phyloP scores from a whole-genome alignment of 352 stramenopile genomes.

The Stramenopiles sp. region DNA sequence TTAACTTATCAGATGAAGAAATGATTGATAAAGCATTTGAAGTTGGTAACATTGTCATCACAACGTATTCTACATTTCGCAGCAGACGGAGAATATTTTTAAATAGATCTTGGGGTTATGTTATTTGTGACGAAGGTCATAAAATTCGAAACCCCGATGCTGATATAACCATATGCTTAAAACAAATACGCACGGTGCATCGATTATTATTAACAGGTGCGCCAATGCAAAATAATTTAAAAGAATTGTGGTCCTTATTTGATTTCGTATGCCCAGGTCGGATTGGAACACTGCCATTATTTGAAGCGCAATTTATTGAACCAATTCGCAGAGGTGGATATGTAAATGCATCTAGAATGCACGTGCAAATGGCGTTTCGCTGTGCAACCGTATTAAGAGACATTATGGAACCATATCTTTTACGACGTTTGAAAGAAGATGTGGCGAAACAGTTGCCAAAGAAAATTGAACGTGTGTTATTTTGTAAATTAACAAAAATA shows the following conservation, averaged over 20 bases:
- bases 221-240: slow-evolving; percentile 81
- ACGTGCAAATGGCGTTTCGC: slow-evolving; percentile 87
- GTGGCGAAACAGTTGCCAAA: slow-evolving; percentile 85
- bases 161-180: slow-evolving; percentile 58
- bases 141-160: slow-evolving; percentile 62
- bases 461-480: slow-evolving; percentile 96
- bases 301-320: slow-evolving; percentile 87
- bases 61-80: background rate
- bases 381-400: too few relatives aligned
- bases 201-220: slow-evolving; percentile 80
- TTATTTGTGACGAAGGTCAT: slow-evolving; percentile 64
- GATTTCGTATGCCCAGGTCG: slow-evolving; percentile 58
- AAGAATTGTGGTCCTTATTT: slow-evolving; percentile 75
- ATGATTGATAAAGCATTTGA: background rate
- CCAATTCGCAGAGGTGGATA: slow-evolving; percentile 84
- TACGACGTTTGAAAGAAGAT: slow-evolving; percentile 91
- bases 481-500: slow-evolving; percentile 66
- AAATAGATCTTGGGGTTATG: slow-evolving; percentile 42
- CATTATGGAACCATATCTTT: slow-evolving; percentile 87
- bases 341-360: slow-evolving; percentile 61
- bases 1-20: background rate
- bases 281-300: slow-evolving; percentile 80
- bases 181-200: slow-evolving; percentile 46
- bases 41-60: background rate
- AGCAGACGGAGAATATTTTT: background rate